Conservation (phyloP, 2,329 filamentous ascomycete species). For the Hymenoscyphus albidus region DNA sequence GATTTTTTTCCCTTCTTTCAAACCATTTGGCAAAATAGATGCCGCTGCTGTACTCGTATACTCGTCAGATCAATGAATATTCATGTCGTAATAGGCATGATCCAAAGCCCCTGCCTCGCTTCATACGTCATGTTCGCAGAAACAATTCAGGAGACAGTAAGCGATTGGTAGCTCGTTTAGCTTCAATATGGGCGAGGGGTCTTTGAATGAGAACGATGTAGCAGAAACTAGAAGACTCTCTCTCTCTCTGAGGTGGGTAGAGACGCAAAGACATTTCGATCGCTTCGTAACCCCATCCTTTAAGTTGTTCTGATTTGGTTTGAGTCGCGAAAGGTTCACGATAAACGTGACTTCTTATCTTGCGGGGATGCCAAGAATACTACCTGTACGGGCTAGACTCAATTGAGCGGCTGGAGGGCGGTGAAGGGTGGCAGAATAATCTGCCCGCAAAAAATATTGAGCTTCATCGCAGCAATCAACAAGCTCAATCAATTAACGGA, state of each 20-base stretch:
- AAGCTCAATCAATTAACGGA: not conserved
- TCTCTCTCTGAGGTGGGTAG: not conserved
- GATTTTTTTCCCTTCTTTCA: too few relatives aligned
- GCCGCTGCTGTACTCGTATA: too few relatives aligned
- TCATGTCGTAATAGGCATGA: too few relatives aligned
- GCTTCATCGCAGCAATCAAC: not conserved
- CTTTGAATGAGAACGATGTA: not conserved
- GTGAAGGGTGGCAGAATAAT: not conserved
- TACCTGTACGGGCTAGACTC: not conserved
- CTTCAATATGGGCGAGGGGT: not conserved
- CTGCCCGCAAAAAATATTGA: conserved; percentile 4
- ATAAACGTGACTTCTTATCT: not conserved
- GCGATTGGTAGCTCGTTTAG: not conserved
- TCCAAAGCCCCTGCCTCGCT: not conserved
- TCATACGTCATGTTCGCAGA: not conserved
- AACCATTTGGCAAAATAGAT: too few relatives aligned
- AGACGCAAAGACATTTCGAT: not conserved
- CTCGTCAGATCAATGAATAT: too few relatives aligned
- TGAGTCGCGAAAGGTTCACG: not conserved
- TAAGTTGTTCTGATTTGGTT: not conserved
- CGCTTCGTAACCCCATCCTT: not conserved
- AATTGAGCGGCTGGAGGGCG: not conserved
- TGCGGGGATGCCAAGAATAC: not conserved
- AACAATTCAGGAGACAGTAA: not conserved
- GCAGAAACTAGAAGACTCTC: not conserved